Conservation (phyloP, 78 protist genomes). For the Cavenderia fasciculata region DNA sequence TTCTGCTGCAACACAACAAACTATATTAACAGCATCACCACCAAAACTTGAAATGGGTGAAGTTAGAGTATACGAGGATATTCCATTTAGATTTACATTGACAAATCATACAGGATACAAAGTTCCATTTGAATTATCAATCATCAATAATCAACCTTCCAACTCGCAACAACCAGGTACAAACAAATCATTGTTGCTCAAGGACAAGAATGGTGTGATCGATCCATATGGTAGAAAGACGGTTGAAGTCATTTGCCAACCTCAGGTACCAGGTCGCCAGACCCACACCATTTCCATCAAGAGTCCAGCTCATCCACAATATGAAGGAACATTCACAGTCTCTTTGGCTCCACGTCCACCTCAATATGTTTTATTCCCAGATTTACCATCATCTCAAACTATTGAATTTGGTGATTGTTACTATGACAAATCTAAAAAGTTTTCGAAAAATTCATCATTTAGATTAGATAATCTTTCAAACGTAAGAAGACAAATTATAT, state of each 20-base stretch:
- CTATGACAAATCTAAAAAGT: conserved; percentile 60
- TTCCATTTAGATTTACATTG: conserved; percentile 39
- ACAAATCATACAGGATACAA: conserved; percentile 44
- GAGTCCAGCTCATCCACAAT: not conserved
- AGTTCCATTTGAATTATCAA: conserved; percentile 11
- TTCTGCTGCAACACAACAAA: conserved; percentile 7
- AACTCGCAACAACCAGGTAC: not conserved
- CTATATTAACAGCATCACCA: conserved; percentile 20
- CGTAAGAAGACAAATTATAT: not conserved
- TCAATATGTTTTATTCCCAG: conserved; percentile 67
- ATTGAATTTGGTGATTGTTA: conserved; percentile 68
- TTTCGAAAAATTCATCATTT: conserved; percentile 35
- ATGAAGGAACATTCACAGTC: not conserved
- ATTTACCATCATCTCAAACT: conserved; percentile 46
- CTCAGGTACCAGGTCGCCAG: conserved; percentile 68
- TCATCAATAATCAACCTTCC: too few species aligned
- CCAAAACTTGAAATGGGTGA: conserved; percentile 62
- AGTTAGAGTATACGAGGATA: conserved; percentile 65
- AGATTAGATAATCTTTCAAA: conserved; percentile 52
- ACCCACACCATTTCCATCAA: conserved; percentile 9
- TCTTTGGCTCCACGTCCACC: conserved; percentile 63
- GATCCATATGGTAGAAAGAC: conserved; percentile 52
- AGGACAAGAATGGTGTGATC: conserved; percentile 44
- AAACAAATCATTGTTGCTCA: not conserved
- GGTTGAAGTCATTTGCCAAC: conserved; percentile 61